A percentile compares a stretch with the other conserved stretches of the same genome.
phyloP scores from a whole-genome alignment of 768 basidiomycete species.

The Calocybe gangraenosa region DNA sequence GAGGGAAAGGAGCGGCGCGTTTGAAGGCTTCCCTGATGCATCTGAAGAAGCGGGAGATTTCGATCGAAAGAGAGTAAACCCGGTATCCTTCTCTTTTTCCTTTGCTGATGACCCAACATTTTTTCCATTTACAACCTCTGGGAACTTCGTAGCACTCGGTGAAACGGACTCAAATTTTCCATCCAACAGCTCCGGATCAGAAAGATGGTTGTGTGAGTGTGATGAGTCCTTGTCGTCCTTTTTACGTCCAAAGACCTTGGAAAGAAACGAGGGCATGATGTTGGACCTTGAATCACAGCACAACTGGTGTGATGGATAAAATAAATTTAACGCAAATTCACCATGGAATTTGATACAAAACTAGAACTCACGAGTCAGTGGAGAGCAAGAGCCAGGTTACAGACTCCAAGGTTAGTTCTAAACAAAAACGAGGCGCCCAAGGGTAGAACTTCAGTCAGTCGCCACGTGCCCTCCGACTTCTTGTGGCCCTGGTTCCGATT shows the following conservation, averaged over 20 bases:
- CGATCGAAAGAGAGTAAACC: conserved; percentile 47
- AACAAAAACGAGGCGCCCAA: conserved; percentile 10
- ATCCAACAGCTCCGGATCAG: conserved; percentile 52
- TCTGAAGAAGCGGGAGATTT: conserved; percentile 37
- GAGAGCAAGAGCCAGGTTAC: conserved; percentile 12
- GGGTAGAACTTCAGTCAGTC: conserved; percentile 9
- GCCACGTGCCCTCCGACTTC: conserved; percentile 13
- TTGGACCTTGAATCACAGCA: conserved; percentile 21
- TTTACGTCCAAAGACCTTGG: conserved; percentile 76
- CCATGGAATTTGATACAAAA: neutral
- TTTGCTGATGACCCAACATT: conserved; percentile 27
- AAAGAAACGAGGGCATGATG: conserved; percentile 65
- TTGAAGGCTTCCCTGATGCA: conserved; percentile 28
- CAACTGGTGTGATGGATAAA: conserved; percentile 4
- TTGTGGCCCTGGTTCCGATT: neutral
- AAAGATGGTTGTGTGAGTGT: conserved; percentile 25
- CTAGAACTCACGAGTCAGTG: conserved; percentile 8
- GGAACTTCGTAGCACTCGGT: conserved; percentile 37
- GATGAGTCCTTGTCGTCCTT: conserved; percentile 49
- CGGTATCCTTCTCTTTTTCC: conserved; percentile 37
- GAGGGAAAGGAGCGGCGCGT: conserved; percentile 57
- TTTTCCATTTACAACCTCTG: conserved; percentile 29
- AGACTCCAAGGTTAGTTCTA: conserved; percentile 8
- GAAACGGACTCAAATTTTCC: conserved; percentile 75
- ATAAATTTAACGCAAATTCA: conserved; percentile 4